These are phyloP conservation scores for Cladophialophora immunda DNA, from an alignment of 2,329 filamentous ascomycete genomes.

Conservation along the genomic window DNA sequence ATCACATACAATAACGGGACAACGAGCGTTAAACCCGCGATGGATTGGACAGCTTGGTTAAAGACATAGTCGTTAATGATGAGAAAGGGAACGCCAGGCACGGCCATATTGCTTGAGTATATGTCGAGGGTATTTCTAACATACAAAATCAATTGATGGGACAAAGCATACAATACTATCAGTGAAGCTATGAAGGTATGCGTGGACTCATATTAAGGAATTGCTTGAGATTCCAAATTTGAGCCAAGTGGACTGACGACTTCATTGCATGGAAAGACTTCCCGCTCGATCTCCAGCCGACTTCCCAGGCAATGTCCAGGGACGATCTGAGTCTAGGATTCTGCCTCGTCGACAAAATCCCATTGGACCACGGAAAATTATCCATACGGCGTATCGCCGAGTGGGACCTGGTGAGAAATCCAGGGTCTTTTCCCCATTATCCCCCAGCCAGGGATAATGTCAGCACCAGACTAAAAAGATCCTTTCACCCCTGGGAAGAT, in stretches of 20 bases:
- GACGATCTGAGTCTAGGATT: not conserved
- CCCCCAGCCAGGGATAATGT: not conserved
- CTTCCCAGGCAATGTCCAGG: not conserved
- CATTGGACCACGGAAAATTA: not conserved
- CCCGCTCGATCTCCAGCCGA: not conserved
- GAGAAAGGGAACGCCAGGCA: not conserved
- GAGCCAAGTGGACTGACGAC: not conserved
- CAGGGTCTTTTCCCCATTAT: not conserved
- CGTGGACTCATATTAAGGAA: not conserved
- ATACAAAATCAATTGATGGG: not conserved
- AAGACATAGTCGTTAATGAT: not conserved
- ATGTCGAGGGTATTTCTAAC: not conserved
- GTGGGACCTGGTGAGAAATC: not conserved
- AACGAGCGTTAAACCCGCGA: not conserved
- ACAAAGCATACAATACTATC: not conserved
- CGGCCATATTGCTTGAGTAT: not conserved
- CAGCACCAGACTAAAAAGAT: not conserved
- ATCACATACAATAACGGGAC: slow-evolving; percentile 51
- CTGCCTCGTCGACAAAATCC: not conserved
- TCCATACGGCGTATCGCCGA: not conserved
- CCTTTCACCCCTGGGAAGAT: not conserved
- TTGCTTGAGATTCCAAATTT: not conserved
- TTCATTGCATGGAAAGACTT: not conserved
- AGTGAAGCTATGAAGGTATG: not conserved
- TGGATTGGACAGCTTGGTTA: not conserved